Evolutionary conservation across 768 basidiomycete genomes (phyloP), one percentile per base, ranked within the genome.

Genomic region (Xanthoconium purpureum): DNA sequence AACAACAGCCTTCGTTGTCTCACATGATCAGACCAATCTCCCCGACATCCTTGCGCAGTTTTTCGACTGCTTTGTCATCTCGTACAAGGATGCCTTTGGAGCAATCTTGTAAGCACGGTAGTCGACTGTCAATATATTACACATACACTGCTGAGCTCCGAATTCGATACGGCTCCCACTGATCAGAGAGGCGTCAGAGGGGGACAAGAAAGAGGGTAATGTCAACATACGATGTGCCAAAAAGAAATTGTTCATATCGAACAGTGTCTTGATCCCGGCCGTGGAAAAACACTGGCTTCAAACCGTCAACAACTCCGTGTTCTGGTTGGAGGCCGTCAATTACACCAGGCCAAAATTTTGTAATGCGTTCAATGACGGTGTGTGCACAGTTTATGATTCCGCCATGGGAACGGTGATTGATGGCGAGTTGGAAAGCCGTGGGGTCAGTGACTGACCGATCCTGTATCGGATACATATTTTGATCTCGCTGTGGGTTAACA

Each of bases 351-450:
- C 86, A 89, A 54, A 84, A 84, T 10, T 60, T 63, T 15, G 72
- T 77, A 14, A 90, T 81, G 1, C 89, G 68, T n/a, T 83, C 78
- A 5, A 90, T 79, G 28, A 89, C 71, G 0, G 79, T 80, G 50
- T 84, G 80, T 0, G 88, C 88, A 60, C 84, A 87, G 45, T 84
- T 75, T n/a, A 90, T 83, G 42, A 90, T 89, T 3, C 89, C 89
- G 0, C 79, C 80, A 62, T 89, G 86, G 0, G 86, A 88, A 6
- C 88, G 80, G 61, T 87, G 89, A 63, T 90, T 90, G 47, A 79
- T 72, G 0, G 78, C 69, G 1, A 91, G 75, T 58, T 85, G 81
- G 63, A 89, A 89, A 0, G 75, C 73, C 39, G 55, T 58, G 5
- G 75, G 78, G 1, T 67, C 59, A 11, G 52, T 50, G 32, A 69